Base-by-base conservation (phyloP, 1,284 basidiomycete genomes). In the Laetiporus sulphureus region DNA sequence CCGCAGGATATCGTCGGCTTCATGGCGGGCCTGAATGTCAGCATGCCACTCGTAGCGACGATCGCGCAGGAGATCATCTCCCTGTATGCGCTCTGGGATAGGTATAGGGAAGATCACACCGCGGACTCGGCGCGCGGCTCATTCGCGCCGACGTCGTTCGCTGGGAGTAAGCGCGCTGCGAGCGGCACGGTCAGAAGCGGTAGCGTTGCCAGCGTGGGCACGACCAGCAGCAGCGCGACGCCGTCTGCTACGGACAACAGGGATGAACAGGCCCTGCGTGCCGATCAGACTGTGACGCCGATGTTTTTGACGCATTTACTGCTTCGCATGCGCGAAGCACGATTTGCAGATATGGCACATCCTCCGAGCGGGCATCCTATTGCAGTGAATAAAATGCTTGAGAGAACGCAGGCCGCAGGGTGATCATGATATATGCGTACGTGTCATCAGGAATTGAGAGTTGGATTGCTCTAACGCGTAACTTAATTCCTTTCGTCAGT, bases 31-130 rank as follows among this genome's bases (percentile, higher is more conserved):
- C 73, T 98, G 24, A 89, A 94, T 60, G 81, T 97, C 30, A 91
- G 84, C 36, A 72, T 94, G 51, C 75, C 85, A 0, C 70, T 87
- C 35, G 66, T 99, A 18, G 78, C 89, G n/a, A 84, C 88, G 16
- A 83, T 95, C 47, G 79, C 88, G 0, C 93, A 97, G 60, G 89
- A 96, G 62, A 91, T 98, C 52, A 74, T 97, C 40, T 76, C 83
- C 3, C 63, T 91, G n/a, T 97, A 96, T 58, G 77, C 83, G 5
- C 70, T 93, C 0, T 95, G 91, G 90, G 83, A 88, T 41, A 68
- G 77, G 10, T 89, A 93, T 58, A 76, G 73, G 45, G 83, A 87
- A 49, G 79, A 83, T 40, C 62, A 43, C 1, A 36, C 32, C 16
- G 49, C 54, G 18, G 50, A 54, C 27, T 47, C 60, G 4, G 53